Evolutionary conservation across 2,329 filamentous ascomycete species (phyloP).

Genomic region (Ceratocystis huliohia): DNA sequence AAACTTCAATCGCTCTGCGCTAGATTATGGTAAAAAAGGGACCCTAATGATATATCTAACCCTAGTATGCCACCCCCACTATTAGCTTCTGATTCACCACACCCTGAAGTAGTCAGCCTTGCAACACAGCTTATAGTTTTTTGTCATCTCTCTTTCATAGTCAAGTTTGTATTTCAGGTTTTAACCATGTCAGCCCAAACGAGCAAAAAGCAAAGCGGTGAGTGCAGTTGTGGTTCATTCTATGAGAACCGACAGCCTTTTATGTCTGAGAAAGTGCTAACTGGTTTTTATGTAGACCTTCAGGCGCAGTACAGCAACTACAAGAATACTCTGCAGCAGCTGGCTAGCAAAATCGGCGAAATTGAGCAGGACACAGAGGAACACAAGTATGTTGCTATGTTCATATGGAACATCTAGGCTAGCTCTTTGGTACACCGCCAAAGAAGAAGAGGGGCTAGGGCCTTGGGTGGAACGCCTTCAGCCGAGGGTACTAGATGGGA

Average conservation of each 20-base stretch:
- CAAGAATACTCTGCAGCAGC: slow-evolving; percentile 69
- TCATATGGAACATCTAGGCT: not conserved
- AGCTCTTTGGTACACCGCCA: not conserved
- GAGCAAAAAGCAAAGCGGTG: slow-evolving; percentile 64
- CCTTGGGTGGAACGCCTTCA: not conserved
- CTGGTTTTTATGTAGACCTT: slow-evolving; percentile 44
- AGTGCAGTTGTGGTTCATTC: slow-evolving; percentile 19
- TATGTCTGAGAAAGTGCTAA: slow-evolving; percentile 12
- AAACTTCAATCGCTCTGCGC: not conserved
- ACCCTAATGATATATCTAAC: not conserved
- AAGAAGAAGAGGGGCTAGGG: not conserved
- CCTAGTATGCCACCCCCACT: not conserved
- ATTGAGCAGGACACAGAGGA: slow-evolving; percentile 96
- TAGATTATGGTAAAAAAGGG: not conserved
- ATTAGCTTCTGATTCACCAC: not conserved
- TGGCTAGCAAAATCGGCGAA: slow-evolving; percentile 92
- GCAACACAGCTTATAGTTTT: not conserved
- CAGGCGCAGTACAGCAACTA: slow-evolving; percentile 69
- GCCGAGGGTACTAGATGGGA: not conserved
- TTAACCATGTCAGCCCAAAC: slow-evolving; percentile 39
- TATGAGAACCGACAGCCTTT: not conserved
- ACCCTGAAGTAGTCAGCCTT: not conserved
- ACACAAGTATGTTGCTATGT: slow-evolving; percentile 65
- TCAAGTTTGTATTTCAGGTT: not conserved
- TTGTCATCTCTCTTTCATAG: not conserved